Percentiles rank a stretch among this genome's conserved stretches.
Evolutionary conservation across 192 early-diverging fungal genomes (phyloP).

Genomic region (Coemansia sp.): DNA sequence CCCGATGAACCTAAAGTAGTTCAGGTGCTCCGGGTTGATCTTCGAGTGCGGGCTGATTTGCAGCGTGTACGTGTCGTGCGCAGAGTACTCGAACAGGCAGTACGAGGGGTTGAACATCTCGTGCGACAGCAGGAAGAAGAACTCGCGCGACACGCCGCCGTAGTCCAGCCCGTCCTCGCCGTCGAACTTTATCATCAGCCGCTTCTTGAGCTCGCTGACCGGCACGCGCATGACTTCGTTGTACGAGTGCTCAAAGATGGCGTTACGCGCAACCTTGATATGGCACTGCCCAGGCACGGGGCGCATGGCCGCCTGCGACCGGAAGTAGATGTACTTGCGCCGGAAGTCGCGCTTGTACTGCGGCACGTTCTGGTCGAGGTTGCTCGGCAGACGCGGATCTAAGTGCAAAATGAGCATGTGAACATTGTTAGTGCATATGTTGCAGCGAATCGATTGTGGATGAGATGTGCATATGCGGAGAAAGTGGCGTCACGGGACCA

Average conservation of each 20-base stretch:
- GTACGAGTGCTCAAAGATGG: slow-evolving; percentile 95
- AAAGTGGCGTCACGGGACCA: no score
- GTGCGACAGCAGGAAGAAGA: slow-evolving; percentile 96
- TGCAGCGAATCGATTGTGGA: no score
- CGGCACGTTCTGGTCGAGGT: slow-evolving; percentile 86
- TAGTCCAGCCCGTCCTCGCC: slow-evolving; percentile 99
- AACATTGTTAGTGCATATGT: no score
- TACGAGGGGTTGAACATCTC: slow-evolving; percentile 99
- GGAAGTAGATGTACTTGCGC: slow-evolving; percentile 95
- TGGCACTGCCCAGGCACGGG: slow-evolving; percentile 88
- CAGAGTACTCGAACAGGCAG: slow-evolving; percentile 96
- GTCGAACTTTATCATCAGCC: slow-evolving; percentile 98
- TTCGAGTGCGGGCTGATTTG: slow-evolving; percentile 96
- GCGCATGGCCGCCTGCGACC: slow-evolving; percentile 88
- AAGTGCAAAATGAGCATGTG: slow-evolving; percentile 6
- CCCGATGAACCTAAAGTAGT: slow-evolving; percentile 98
- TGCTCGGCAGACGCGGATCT: slow-evolving; percentile 79
- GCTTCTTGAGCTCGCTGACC: slow-evolving; percentile 89
- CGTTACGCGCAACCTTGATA: slow-evolving; percentile 83
- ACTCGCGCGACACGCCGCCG: slow-evolving; percentile 95
- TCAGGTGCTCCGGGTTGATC: slow-evolving; percentile 96
- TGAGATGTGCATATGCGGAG: no score
- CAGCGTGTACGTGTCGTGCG: slow-evolving; percentile 96
- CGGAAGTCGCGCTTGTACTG: slow-evolving; percentile 99
- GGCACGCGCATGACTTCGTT: slow-evolving; percentile 93